These are phyloP conservation scores for Eremochloa ophiuroides DNA, from an alignment of 176 grass and related monocot genomes.

Conservation along the genomic window DNA sequence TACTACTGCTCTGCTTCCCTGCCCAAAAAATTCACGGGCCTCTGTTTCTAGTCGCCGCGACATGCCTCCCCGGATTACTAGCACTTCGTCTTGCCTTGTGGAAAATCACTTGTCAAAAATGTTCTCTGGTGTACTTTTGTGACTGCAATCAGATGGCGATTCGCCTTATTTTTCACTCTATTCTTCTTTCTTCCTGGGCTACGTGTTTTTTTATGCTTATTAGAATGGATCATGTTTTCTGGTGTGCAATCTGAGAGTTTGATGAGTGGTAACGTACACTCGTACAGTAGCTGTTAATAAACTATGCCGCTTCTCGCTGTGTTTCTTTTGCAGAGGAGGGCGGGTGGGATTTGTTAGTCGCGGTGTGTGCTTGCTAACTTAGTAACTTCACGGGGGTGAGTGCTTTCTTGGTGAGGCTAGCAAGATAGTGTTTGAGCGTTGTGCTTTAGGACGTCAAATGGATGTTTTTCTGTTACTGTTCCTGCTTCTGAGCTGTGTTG, in stretches of 20 bases:
- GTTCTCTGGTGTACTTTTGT: not conserved
- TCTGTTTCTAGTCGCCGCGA: not conserved
- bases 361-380: slow-evolving; percentile 3
- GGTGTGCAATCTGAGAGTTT: not conserved
- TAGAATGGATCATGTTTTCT: not conserved
- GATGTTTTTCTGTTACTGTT: not conserved
- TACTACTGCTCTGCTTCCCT: not conserved
- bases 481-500: not conserved
- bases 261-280: not conserved
- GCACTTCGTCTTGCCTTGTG: not conserved
- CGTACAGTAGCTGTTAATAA: not conserved
- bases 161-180: not conserved
- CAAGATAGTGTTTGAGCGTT: not conserved
- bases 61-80: not conserved
- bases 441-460: not conserved
- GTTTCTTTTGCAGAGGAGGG: not conserved
- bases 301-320: not conserved
- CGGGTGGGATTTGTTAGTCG: not conserved
- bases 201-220: not conserved
- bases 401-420: not conserved
- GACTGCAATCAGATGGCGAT: not conserved
- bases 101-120: not conserved
- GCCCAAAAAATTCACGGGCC: not conserved
- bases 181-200: not conserved
- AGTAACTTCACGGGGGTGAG: slow-evolving; percentile 3